Evolutionary conservation across 768 basidiomycete genomes (phyloP).

Genomic region (Kwoniella newhampshirensis): DNA sequence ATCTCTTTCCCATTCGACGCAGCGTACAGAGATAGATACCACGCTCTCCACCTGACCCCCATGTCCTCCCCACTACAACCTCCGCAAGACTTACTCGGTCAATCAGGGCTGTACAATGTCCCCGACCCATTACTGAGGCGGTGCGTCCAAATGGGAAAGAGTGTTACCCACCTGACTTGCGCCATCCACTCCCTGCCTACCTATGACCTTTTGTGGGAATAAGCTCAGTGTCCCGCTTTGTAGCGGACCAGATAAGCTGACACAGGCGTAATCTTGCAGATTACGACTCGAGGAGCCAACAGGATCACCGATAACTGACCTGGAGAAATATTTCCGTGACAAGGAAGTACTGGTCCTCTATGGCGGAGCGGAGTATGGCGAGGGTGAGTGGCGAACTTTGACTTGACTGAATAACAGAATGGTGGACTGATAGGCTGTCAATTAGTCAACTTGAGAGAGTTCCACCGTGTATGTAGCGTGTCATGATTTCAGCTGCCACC

Average conservation of each 20-base stretch:
- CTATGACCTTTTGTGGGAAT: not conserved
- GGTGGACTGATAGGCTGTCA: not conserved
- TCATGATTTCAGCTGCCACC: constrained; percentile 1
- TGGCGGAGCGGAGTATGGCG: constrained; percentile 44
- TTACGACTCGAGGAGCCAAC: constrained; percentile 45
- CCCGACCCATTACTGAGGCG: constrained; percentile 42
- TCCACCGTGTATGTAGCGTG: constrained; percentile 35
- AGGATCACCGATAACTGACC: constrained; percentile 38
- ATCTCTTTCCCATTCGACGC: no score
- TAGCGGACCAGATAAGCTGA: not conserved
- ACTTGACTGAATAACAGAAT: not conserved
- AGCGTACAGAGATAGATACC: no score
- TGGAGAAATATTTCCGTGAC: constrained; percentile 38
- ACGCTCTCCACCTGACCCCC: no score
- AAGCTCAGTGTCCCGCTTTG: no score
- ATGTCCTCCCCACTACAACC: no score
- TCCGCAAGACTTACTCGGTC: constrained; percentile 40
- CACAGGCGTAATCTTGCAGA: constrained; percentile 14
- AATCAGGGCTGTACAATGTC: constrained; percentile 40
- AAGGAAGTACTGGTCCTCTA: constrained; percentile 50
- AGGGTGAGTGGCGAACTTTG: constrained; percentile 23
- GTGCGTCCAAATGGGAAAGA: constrained; percentile 16
- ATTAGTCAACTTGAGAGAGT: not conserved
- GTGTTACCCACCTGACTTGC: not conserved
- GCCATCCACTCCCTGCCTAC: not conserved